These are phyloP conservation scores for Capronia coronata DNA, from an alignment of 2,329 filamentous ascomycete species.

Conservation along the genomic window DNA sequence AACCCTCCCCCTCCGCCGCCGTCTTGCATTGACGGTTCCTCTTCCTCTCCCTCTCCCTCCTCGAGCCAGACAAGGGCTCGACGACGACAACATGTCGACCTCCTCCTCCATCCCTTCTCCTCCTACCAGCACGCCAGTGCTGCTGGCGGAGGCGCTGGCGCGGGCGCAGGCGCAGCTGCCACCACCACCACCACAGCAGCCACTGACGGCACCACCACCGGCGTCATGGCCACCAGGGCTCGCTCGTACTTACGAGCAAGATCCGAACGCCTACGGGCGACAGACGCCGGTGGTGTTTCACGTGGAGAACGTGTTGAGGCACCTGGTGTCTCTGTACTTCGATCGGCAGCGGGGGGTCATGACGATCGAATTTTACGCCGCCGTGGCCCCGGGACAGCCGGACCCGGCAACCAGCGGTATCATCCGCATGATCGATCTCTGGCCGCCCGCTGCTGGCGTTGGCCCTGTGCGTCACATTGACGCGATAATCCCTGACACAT, in stretches of 20 bases:
- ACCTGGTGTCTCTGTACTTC: background rate
- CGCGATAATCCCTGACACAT: background rate
- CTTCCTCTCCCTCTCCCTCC: background rate
- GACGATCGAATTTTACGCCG: background rate
- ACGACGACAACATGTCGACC: no score
- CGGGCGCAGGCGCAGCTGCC: background rate
- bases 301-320: background rate
- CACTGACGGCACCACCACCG: background rate
- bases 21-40: background rate
- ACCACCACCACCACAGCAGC: background rate
- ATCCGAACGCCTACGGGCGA: background rate
- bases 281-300: background rate
- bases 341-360: background rate
- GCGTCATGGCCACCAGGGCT: background rate
- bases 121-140: no score
- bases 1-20: background rate
- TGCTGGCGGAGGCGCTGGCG: no score
- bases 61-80: no score
- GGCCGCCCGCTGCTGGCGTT: background rate
- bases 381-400: background rate
- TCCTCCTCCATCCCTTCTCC: no score
- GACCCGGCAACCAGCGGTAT: background rate
- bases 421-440: background rate
- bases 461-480: background rate
- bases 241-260: background rate